Percentiles rank a stretch among this genome's conserved stretches.
phyloP scores from a whole-genome alignment of 140 eudicot genomes.

The Artemisia princeps region DNA sequence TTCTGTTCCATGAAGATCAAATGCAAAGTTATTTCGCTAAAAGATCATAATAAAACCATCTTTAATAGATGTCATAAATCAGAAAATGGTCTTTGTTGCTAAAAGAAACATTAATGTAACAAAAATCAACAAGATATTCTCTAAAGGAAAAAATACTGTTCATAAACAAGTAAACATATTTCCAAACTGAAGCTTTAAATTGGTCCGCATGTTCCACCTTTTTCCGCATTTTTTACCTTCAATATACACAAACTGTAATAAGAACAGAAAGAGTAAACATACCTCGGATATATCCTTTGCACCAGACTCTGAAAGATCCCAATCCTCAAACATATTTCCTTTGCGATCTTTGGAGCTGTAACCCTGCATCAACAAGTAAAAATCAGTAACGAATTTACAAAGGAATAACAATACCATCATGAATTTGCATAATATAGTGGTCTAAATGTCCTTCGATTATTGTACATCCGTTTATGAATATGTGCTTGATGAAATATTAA shows the following conservation, averaged over 20 bases:
- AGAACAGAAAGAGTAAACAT: constrained; percentile 11
- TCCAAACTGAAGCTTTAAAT: constrained; percentile 1
- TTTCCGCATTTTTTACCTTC: neutral
- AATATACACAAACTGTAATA: neutral
- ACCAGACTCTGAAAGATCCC: constrained; percentile 91
- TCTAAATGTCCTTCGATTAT: neutral
- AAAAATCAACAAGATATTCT: neutral
- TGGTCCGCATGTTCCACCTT: constrained; percentile 1
- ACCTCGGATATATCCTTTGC: constrained; percentile 55
- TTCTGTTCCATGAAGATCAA: constrained; percentile 42
- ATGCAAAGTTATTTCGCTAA: constrained; percentile 3
- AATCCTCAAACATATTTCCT: constrained; percentile 63
- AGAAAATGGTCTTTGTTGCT: neutral
- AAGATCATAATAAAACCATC: neutral
- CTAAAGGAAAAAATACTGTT: neutral
- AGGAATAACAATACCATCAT: constrained; percentile 10
- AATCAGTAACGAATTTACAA: neutral
- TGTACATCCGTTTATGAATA: neutral
- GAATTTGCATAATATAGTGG: neutral
- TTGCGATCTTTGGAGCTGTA: constrained; percentile 78
- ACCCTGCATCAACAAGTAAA: constrained; percentile 49
- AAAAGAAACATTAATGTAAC: constrained; percentile 4
- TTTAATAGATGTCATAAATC: constrained; percentile 4
- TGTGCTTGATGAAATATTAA: neutral
- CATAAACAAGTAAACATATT: constrained; percentile 8